Percentiles rank a stretch among this genome's conserved stretches.
phyloP scores from a whole-genome alignment of 2,329 filamentous ascomycete species.

The Nothopassalora personata region DNA sequence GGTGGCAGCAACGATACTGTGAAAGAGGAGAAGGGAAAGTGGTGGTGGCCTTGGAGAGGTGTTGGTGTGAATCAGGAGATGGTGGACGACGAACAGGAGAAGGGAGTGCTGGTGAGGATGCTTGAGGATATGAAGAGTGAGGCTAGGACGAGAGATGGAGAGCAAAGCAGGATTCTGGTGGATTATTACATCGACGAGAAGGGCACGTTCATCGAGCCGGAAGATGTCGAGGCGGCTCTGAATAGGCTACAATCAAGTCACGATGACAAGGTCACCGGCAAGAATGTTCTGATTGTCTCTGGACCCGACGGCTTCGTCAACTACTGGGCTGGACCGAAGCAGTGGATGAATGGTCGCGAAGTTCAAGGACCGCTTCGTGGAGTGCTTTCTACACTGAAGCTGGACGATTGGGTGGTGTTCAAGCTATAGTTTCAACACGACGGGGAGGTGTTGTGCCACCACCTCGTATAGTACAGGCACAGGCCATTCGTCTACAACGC shows the following conservation, averaged over 20 bases:
- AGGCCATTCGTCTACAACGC: too few relatives aligned
- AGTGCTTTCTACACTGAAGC: conserved; percentile 56
- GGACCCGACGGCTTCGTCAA: conserved; percentile 87
- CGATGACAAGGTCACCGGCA: conserved; percentile 27
- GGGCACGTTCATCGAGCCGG: conserved; percentile 53
- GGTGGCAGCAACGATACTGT: conserved; percentile 53
- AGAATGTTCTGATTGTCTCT: conserved; percentile 73
- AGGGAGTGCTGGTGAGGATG: conserved; percentile 55
- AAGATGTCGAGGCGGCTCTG: conserved; percentile 31
- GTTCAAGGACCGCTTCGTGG: conserved; percentile 70
- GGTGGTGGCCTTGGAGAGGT: conserved; percentile 10
- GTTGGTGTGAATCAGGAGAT: neutral
- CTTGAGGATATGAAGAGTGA: conserved; percentile 55
- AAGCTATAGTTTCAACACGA: conserved; percentile 46
- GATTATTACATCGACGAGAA: conserved; percentile 82
- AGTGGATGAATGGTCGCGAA: conserved; percentile 67
- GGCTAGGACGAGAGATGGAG: conserved; percentile 1
- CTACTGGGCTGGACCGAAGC: conserved; percentile 73
- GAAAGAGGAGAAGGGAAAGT: conserved; percentile 16
- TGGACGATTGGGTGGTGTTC: conserved; percentile 53
- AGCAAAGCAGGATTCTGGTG: conserved; percentile 49
- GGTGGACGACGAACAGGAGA: conserved; percentile 21
- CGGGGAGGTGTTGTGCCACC: neutral
- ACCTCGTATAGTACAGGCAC: too few relatives aligned
- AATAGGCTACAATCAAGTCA: conserved; percentile 23